Percentiles rank a stretch among this genome's conserved stretches.
Evolutionary conservation across 2,329 filamentous ascomycete species (phyloP).

Genomic region (Fusarium scirpi): DNA sequence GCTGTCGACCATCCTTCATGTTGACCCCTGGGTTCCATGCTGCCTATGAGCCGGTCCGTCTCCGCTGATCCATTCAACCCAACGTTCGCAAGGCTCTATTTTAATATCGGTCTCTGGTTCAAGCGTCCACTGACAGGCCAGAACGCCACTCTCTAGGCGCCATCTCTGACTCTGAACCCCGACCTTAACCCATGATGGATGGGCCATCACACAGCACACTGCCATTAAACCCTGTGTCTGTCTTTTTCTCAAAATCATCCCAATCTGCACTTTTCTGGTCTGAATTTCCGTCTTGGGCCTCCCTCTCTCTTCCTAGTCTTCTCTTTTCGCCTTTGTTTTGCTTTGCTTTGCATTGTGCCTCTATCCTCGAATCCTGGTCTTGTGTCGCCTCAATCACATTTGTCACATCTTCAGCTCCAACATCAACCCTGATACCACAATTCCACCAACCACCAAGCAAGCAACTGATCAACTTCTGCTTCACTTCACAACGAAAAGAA

Average conservation of each 20-base stretch:
- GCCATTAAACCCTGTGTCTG: constrained; percentile 34
- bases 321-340: constrained; percentile 39
- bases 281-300: constrained; percentile 45
- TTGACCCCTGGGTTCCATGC: constrained; percentile 40
- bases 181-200: constrained; percentile 52
- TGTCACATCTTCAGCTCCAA: constrained; percentile 43
- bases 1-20: constrained; percentile 40
- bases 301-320: constrained; percentile 38
- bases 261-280: constrained; percentile 45
- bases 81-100: constrained; percentile 55
- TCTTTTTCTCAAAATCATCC: constrained; percentile 47
- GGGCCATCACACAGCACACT: constrained; percentile 42
- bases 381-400: constrained; percentile 43
- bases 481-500: constrained; percentile 5
- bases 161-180: constrained; percentile 55
- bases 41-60: constrained; percentile 45
- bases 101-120: constrained; percentile 56
- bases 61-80: constrained; percentile 49
- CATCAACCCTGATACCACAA: constrained; percentile 33
- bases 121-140: constrained; percentile 58
- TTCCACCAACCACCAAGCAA: constrained; percentile 37
- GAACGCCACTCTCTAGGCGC: constrained; percentile 57
- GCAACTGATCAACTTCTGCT: constrained; percentile 25
- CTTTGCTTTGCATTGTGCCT: constrained; percentile 26
- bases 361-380: constrained; percentile 9